Conservation (phyloP, 345 rosid species). For the Arabidopsis thaliana region DNA sequence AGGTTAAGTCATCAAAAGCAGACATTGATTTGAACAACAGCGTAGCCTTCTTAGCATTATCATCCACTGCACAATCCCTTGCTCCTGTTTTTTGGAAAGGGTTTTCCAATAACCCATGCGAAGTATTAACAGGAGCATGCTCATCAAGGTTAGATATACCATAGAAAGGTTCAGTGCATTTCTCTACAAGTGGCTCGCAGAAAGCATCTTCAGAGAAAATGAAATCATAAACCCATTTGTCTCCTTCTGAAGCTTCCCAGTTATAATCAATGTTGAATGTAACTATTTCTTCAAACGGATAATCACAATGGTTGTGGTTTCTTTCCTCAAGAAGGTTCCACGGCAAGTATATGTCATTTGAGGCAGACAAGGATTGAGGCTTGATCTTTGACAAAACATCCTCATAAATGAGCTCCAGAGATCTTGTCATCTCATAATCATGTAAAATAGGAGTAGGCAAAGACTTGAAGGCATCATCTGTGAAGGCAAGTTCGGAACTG, state of each 20-base stretch:
- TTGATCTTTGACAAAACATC: slow-evolving; percentile 53
- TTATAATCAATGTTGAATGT: slow-evolving; percentile 46
- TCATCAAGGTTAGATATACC: slow-evolving; percentile 41
- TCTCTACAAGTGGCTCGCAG: slow-evolving; percentile 50
- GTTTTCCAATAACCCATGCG: slow-evolving; percentile 43
- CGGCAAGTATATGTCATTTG: slow-evolving; percentile 85
- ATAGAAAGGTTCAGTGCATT: slow-evolving; percentile 44
- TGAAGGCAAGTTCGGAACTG: slow-evolving; percentile 67
- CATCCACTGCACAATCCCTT: slow-evolving; percentile 44
- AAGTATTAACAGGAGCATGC: slow-evolving; percentile 37
- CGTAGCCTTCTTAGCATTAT: slow-evolving; percentile 52
- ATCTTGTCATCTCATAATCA: slow-evolving; percentile 49
- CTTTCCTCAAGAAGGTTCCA: slow-evolving; percentile 79
- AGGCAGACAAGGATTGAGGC: slow-evolving; percentile 60
- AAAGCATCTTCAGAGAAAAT: slow-evolving; percentile 57
- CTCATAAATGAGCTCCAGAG: slow-evolving; percentile 53
- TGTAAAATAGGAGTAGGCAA: slow-evolving; percentile 71
- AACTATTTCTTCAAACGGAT: slow-evolving; percentile 51
- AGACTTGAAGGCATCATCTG: slow-evolving; percentile 78
- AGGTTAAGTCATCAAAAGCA: slow-evolving; percentile 77
- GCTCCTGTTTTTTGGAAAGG: slow-evolving; percentile 44
- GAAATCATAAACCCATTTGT: slow-evolving; percentile 57
- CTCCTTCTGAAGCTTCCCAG: slow-evolving; percentile 49
- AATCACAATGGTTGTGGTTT: slow-evolving; percentile 47
- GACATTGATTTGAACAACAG: slow-evolving; percentile 68